Percentiles rank a stretch among this genome's conserved stretches.
These are phyloP conservation scores for Macrophomina pseudophaseolina DNA, from an alignment of 2,329 filamentous ascomycete species.

Conservation along the genomic window DNA sequence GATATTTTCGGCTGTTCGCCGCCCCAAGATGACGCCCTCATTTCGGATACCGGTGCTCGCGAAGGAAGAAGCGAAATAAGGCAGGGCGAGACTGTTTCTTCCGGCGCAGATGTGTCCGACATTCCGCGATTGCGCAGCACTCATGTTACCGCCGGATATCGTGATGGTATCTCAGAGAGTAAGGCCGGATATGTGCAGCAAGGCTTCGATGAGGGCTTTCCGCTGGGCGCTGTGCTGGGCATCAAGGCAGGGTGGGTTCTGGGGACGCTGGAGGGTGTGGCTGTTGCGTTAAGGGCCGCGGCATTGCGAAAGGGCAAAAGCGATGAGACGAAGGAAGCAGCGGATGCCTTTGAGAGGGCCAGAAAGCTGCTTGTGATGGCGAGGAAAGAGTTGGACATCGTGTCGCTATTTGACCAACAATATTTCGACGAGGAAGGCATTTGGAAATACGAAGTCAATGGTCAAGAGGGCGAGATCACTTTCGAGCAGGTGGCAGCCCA, in stretches of 20 bases:
- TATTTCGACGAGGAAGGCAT: slow-evolving; percentile 74
- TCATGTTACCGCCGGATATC: slow-evolving; percentile 85
- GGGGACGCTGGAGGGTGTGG: slow-evolving; percentile 77
- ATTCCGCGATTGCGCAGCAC: slow-evolving; percentile 74
- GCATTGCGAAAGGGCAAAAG: slow-evolving; percentile 32
- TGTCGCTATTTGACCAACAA: slow-evolving; percentile 66
- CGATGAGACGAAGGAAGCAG: slow-evolving; percentile 30
- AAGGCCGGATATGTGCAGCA: slow-evolving; percentile 79
- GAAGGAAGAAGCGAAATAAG: neutral
- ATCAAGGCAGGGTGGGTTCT: slow-evolving; percentile 74
- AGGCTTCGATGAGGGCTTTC: slow-evolving; percentile 91
- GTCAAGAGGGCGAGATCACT: slow-evolving; percentile 44
- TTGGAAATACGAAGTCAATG: slow-evolving; percentile 67
- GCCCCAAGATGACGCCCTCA: slow-evolving; percentile 1
- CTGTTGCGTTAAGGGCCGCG: slow-evolving; percentile 51
- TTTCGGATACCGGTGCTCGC: neutral
- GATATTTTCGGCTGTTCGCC: slow-evolving; percentile 53
- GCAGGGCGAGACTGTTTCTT: neutral
- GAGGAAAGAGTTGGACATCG: slow-evolving; percentile 63
- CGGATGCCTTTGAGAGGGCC: slow-evolving; percentile 31
- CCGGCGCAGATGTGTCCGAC: slow-evolving; percentile 65
- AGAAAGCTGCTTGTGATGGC: slow-evolving; percentile 51
- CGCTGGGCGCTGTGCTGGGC: slow-evolving; percentile 81
- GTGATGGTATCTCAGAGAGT: slow-evolving; percentile 79
- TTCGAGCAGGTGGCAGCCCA: slow-evolving; percentile 60